Percentiles rank a stretch among this genome's conserved stretches.
Conservation (phyloP, 2,329 filamentous ascomycete genomes). For the Drechmeria coniospora region DNA sequence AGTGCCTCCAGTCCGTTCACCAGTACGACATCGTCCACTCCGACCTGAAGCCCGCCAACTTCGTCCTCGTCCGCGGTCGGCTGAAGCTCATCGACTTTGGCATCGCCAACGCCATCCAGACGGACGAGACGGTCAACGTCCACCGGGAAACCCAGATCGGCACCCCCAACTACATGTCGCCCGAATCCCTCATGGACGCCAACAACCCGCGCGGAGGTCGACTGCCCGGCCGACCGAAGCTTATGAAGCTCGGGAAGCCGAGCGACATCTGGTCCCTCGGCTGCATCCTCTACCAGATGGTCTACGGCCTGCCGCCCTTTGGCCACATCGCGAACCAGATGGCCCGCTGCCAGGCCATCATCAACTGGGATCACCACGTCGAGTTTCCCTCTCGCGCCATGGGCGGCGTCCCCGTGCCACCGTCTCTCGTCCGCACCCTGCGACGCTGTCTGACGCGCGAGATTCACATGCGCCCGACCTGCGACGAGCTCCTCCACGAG, state of each 20-base stretch:
- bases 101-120: conserved; percentile 93
- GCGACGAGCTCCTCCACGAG: conserved; percentile 42
- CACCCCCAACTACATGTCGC: conserved; percentile 97
- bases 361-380: conserved; percentile 60
- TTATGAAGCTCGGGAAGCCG: conserved; percentile 92
- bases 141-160: conserved; percentile 91
- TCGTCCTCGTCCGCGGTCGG: conserved; percentile 77
- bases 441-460: conserved; percentile 47
- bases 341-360: conserved; percentile 73
- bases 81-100: conserved; percentile 97
- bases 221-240: conserved; percentile 38
- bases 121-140: conserved; percentile 90
- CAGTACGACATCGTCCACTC: conserved; percentile 87
- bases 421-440: conserved; percentile 44
- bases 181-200: conserved; percentile 79
- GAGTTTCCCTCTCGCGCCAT: conserved; percentile 56
- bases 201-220: conserved; percentile 44
- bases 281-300: conserved; percentile 96
- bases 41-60: conserved; percentile 93
- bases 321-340: conserved; percentile 81
- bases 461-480: conserved; percentile 46
- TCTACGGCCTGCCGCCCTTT: conserved; percentile 92
- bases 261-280: conserved; percentile 93
- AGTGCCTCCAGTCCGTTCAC: conserved; percentile 83
- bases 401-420: conserved; percentile 46